Evolutionary conservation across 2,329 filamentous ascomycete genomes (phyloP).

Genomic region (Sclerotinia trifoliorum): DNA sequence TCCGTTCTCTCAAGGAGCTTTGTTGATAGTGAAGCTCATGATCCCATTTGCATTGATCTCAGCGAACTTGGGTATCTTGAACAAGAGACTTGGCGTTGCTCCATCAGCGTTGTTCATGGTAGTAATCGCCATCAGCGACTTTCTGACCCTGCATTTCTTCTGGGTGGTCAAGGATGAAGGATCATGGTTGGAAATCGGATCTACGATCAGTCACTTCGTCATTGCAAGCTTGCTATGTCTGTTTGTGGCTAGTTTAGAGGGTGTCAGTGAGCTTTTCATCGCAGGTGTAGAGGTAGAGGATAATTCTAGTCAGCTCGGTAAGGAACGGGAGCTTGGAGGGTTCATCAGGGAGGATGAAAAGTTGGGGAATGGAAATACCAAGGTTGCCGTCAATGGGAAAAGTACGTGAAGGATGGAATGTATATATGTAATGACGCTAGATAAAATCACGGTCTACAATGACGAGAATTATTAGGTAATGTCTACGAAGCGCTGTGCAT

Average conservation of each 20-base stretch:
- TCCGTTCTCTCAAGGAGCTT: conserved; percentile 84
- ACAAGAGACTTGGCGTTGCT: conserved; percentile 76
- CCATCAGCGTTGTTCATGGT: conserved; percentile 91
- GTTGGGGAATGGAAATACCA: conserved; percentile 23
- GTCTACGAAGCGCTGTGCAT: background rate
- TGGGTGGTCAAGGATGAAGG: conserved; percentile 97
- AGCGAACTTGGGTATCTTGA: conserved; percentile 90
- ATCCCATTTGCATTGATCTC: conserved; percentile 91
- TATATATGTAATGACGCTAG: conserved; percentile 11
- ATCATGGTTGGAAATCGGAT: conserved; percentile 96
- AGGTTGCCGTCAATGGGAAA: conserved; percentile 23
- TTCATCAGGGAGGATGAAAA: conserved; percentile 25
- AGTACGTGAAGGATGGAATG: conserved; percentile 13
- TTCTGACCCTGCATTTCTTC: conserved; percentile 94
- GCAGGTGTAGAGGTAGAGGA: conserved; percentile 69
- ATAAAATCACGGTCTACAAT: background rate
- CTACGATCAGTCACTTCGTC: conserved; percentile 91
- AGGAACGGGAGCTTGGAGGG: conserved; percentile 37
- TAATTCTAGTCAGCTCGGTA: conserved; percentile 29
- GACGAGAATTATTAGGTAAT: background rate
- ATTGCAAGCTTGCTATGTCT: conserved; percentile 88
- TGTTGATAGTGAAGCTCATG: conserved; percentile 85
- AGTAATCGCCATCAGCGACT: conserved; percentile 86
- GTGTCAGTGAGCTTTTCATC: conserved; percentile 79
- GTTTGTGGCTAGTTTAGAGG: conserved; percentile 86